Percentiles rank a stretch among this genome's conserved stretches.
These are phyloP conservation scores for Solanum verrucosum DNA, from an alignment of 257 asterid species.

Conservation along the genomic window DNA sequence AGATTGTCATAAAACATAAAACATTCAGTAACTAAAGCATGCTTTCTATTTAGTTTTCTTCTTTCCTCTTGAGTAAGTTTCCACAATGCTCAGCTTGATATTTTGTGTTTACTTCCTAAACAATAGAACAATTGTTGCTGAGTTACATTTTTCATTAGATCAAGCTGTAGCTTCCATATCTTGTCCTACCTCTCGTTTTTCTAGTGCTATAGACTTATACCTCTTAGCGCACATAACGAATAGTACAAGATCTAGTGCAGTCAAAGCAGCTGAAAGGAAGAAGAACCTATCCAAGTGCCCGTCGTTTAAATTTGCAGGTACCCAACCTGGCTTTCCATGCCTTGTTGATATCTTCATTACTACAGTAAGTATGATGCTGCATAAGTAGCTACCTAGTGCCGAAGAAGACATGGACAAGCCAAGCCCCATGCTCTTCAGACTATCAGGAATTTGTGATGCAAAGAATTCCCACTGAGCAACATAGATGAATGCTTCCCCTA, in stretches of 20 bases:
- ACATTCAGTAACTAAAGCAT: neutral
- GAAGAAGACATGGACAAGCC: conserved; percentile 79
- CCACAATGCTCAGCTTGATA: neutral
- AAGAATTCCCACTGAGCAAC: conserved; percentile 87
- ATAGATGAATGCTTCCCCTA: conserved; percentile 69
- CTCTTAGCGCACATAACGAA: conserved; percentile 58
- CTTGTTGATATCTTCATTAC: conserved; percentile 60
- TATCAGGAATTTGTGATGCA: conserved; percentile 53
- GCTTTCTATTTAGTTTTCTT: neutral
- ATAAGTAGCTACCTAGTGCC: conserved; percentile 67
- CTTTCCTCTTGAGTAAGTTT: neutral
- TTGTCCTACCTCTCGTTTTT: conserved; percentile 30
- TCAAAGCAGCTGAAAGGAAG: conserved; percentile 62
- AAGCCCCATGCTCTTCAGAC: conserved; percentile 65
- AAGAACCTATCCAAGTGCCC: conserved; percentile 83
- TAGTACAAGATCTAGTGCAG: conserved; percentile 47
- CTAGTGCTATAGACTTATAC: conserved; percentile 40
- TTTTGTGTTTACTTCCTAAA: neutral
- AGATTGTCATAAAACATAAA: neutral
- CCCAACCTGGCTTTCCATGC: conserved; percentile 69
- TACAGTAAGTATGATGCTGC: conserved; percentile 43
- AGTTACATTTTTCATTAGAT: neutral
- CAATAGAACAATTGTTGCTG: neutral
- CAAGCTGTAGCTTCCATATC: neutral
- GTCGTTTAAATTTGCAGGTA: conserved; percentile 57